Base-by-base conservation (phyloP, 2,329 filamentous ascomycete genomes). In the Phialocephala subalpina region DNA sequence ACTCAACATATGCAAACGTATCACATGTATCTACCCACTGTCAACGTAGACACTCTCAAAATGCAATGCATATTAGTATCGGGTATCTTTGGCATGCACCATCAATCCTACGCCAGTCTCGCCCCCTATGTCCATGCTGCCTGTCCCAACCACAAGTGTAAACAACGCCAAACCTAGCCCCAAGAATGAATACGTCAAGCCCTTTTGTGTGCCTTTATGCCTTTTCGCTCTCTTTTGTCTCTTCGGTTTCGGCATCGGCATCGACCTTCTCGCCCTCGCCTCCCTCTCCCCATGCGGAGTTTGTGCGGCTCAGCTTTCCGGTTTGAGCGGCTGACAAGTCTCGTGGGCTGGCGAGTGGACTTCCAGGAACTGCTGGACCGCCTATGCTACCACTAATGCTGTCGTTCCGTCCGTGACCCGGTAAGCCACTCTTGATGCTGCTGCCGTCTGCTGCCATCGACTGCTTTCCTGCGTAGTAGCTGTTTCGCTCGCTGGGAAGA, bases 361-460 rank as follows among this genome's bases (percentile, higher is more conserved):
- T 91, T 35, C 84, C 79, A 18, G 80, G 82, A 18, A 75, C 75
- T 33, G 78, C 77, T n/a, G 85, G 75, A 9, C 85, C 86, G 7
- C 84, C 87, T 69, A 94, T 90, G 77, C 92, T 95, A 29, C 92
- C 91, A 67, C 84, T 91, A 62, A 95, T 87, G 78, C 94, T 97
- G 76, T 97, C 93, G 58, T 92, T 90, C 68, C 93, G 86, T 1
- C 87, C 88, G 77, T 97, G 94, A 0, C 92, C 92, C 2, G 92
- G 77, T 0, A 91, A 80, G 0, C 92, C 93, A 77, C 93, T 97
- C 62, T 92, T 86, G 35, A 97, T 82, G 74, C 93, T 97, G 11
- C 89, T 88, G 0, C 87, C 92, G 71, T 97, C 93, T 5, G 85
- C 87, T 56, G 77, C 75, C 58, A 83, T 78, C 52, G 80, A 78